Conservation (phyloP, 305 asterid genomes). For the Stenogyne calaminthoides region DNA sequence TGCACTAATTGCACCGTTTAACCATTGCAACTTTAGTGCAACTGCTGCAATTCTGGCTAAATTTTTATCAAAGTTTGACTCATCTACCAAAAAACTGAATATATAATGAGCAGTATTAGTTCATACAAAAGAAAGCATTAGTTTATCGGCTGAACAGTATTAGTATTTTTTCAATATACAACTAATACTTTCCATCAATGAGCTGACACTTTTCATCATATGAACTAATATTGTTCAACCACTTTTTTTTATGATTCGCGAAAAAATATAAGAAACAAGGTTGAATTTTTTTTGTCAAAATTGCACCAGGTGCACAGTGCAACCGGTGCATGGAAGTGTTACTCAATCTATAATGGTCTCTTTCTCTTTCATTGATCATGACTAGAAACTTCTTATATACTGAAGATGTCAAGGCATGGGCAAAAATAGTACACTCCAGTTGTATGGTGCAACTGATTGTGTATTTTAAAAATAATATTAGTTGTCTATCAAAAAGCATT, state of each 20-base stretch:
- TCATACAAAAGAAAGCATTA: neutral
- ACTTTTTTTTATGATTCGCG: too few species aligned
- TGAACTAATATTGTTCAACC: neutral
- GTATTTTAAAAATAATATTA: too few species aligned
- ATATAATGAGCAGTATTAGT: neutral
- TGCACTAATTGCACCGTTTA: neutral
- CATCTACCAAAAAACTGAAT: neutral
- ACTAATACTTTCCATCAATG: neutral
- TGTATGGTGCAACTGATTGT: neutral
- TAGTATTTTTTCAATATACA: neutral
- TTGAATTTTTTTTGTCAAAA: neutral
- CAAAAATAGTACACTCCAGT: neutral
- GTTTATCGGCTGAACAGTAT: neutral
- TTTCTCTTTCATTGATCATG: neutral
- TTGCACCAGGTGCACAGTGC: neutral
- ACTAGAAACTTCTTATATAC: neutral
- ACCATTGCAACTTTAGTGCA: too few species aligned
- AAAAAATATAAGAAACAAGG: neutral
- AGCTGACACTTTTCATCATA: neutral
- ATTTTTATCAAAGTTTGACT: too few species aligned
- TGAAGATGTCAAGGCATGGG: neutral
- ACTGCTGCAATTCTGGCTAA: too few species aligned
- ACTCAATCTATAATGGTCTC: neutral
- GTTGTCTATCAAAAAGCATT: neutral
- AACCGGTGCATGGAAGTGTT: neutral